Evolutionary conservation across 176 grass and related monocot species (phyloP).

Genomic region (Cymbopogon citratus): DNA sequence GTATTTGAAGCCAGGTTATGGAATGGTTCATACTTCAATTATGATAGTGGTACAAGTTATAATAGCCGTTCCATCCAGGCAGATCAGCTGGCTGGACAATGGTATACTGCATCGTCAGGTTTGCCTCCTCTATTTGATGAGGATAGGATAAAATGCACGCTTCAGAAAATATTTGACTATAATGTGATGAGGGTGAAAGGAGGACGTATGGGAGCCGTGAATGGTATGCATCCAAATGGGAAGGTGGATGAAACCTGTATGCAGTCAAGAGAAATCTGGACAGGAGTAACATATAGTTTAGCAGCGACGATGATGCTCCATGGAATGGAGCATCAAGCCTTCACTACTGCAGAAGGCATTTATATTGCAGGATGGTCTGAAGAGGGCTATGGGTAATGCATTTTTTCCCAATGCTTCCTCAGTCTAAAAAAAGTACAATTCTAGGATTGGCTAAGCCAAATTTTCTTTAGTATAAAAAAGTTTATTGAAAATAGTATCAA

Average conservation of each 20-base stretch:
- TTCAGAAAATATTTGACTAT: slow-evolving; percentile 94
- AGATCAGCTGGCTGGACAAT: slow-evolving; percentile 89
- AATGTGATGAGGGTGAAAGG: slow-evolving; percentile 96
- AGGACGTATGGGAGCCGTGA: slow-evolving; percentile 80
- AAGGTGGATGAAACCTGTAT: slow-evolving; percentile 93
- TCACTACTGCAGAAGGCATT: slow-evolving; percentile 83
- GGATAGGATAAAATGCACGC: slow-evolving; percentile 61
- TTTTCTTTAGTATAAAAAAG: neutral
- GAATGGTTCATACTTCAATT: slow-evolving; percentile 95
- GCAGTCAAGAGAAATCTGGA: slow-evolving; percentile 99
- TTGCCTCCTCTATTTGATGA: slow-evolving; percentile 78
- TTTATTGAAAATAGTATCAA: neutral
- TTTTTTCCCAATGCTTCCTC: neutral
- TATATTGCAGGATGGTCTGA: slow-evolving; percentile 84
- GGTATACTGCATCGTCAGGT: slow-evolving; percentile 80
- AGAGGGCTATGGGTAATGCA: slow-evolving; percentile 86
- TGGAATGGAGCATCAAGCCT: slow-evolving; percentile 91
- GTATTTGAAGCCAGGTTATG: slow-evolving; percentile 81
- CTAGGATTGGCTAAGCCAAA: neutral
- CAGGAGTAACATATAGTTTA: slow-evolving; percentile 81
- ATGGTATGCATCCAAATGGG: slow-evolving; percentile 90
- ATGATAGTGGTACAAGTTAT: slow-evolving; percentile 77
- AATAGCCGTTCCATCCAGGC: slow-evolving; percentile 76
- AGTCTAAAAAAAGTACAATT: neutral
- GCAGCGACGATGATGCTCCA: slow-evolving; percentile 89